Evolutionary conservation across 495 filamentous ascomycete genomes (phyloP).

Genomic region (Penicillium psychrofluorescens): DNA sequence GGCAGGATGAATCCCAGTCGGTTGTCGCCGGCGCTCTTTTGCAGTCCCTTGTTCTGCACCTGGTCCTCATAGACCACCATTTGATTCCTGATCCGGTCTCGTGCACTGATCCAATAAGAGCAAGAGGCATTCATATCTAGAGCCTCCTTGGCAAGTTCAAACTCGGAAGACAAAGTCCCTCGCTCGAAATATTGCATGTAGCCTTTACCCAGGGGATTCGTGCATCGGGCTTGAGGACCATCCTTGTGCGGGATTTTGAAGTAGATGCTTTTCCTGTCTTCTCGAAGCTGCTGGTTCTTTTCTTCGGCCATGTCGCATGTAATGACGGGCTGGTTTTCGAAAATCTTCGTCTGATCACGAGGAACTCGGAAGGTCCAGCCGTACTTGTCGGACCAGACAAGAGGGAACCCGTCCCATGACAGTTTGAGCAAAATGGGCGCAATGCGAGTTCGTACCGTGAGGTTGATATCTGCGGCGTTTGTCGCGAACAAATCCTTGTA

Average conservation of each 20-base stretch:
- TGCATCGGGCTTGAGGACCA: conserved; percentile 77
- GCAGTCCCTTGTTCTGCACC: conserved; percentile 15
- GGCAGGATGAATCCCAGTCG: conserved; percentile 85
- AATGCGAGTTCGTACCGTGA: conserved; percentile 85
- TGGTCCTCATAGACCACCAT: conserved; percentile 84
- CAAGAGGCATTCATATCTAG: conserved; percentile 97
- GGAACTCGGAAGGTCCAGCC: conserved; percentile 90
- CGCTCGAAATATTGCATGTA: conserved; percentile 90
- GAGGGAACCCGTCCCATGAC: conserved; percentile 80
- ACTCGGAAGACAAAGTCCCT: conserved; percentile 78
- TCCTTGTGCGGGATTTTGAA: conserved; percentile 97
- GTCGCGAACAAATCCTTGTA: conserved; percentile 84
- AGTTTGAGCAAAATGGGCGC: conserved; percentile 80
- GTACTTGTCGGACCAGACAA: conserved; percentile 87
- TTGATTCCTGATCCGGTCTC: conserved; percentile 85
- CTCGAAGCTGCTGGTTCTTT: conserved; percentile 49
- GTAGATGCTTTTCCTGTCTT: conserved; percentile 62
- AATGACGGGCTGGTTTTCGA: conserved; percentile 60
- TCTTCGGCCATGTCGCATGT: conserved; percentile 74
- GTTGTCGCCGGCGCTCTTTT: conserved; percentile 9
- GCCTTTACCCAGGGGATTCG: conserved; percentile 79
- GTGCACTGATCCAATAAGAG: conserved; percentile 96
- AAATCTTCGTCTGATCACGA: conserved; percentile 51
- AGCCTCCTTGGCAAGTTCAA: conserved; percentile 82
- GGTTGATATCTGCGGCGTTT: conserved; percentile 51